Conservation (phyloP, 1,139 yeast genomes). For the Fermentozyma sake region DNA sequence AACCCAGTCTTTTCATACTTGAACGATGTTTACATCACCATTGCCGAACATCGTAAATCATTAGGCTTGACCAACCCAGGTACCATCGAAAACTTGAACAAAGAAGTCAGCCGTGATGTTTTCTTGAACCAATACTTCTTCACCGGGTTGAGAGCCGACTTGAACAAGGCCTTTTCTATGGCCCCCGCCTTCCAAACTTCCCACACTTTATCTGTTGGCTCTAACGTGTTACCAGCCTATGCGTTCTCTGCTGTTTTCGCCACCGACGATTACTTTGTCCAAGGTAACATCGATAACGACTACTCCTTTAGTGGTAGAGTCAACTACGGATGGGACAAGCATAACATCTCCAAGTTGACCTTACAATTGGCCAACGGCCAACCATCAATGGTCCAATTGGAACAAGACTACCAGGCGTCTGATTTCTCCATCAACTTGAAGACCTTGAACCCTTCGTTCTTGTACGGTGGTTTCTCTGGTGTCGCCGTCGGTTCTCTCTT, state of each 20-base stretch:
- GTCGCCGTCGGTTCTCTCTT: conserved; percentile 87
- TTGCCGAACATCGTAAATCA: conserved; percentile 75
- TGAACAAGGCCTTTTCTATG: conserved; percentile 86
- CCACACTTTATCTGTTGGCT: conserved; percentile 89
- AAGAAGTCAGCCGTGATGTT: conserved; percentile 91
- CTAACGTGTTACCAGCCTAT: conserved; percentile 83
- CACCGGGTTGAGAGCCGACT: conserved; percentile 95
- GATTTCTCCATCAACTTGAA: conserved; percentile 89
- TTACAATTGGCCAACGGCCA: conserved; percentile 86
- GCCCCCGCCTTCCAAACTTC: conserved; percentile 97
- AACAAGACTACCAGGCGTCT: conserved; percentile 89
- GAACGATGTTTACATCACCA: conserved; percentile 69
- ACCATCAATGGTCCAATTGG: conserved; percentile 92
- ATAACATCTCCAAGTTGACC: conserved; percentile 77
- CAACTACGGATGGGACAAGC: conserved; percentile 87
- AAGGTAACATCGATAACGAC: conserved; percentile 90
- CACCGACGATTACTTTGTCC: conserved; percentile 78
- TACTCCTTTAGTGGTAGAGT: conserved; percentile 81
- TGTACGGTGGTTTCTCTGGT: conserved; percentile 77
- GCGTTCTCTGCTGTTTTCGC: conserved; percentile 91
- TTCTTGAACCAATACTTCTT: conserved; percentile 86
- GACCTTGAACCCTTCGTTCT: conserved; percentile 81
- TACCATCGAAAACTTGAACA: conserved; percentile 86
- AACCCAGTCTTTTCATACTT: conserved; percentile 82
- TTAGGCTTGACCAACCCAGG: conserved; percentile 89